Conservation (phyloP, 495 filamentous ascomycete species). For the Penicillium odoratum region DNA sequence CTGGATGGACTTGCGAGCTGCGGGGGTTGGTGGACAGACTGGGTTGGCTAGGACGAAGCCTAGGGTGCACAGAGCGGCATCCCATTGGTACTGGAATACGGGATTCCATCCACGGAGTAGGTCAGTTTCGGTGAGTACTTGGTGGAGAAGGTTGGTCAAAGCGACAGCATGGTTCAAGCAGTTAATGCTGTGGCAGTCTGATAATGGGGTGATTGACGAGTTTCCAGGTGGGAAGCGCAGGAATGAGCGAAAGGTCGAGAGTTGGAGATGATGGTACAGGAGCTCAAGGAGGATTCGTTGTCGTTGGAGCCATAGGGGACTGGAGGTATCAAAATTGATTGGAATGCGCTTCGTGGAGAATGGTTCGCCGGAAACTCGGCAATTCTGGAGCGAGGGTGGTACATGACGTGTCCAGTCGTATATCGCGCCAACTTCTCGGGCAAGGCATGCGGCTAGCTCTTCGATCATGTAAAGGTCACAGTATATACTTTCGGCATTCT, state of each 20-base stretch:
- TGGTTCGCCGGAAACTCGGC: conserved; percentile 32
- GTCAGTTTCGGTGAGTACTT: conserved; percentile 45
- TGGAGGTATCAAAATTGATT: conserved; percentile 37
- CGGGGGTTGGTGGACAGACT: conserved; percentile 24
- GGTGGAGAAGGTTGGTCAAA: conserved; percentile 47
- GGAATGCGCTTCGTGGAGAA: conserved; percentile 39
- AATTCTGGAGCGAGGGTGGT: conserved; percentile 34
- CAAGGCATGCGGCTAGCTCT: conserved; percentile 33
- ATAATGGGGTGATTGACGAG: conserved; percentile 19
- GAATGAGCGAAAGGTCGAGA: conserved; percentile 28
- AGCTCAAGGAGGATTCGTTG: conserved; percentile 30
- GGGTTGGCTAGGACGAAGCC: conserved; percentile 49
- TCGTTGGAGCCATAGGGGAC: conserved; percentile 35
- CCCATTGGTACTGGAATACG: conserved; percentile 53
- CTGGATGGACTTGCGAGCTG: conserved; percentile 36
- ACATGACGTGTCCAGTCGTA: conserved; percentile 39
- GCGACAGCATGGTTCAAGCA: conserved; percentile 48
- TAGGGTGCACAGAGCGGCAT: conserved; percentile 48
- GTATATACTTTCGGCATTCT: conserved; percentile 7
- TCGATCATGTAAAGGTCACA: conserved; percentile 13
- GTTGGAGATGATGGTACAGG: conserved; percentile 28
- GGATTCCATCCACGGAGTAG: conserved; percentile 47
- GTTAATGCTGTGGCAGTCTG: conserved; percentile 32
- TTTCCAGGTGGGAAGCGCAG: conserved; percentile 21
- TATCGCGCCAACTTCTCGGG: conserved; percentile 23